Percentiles rank a stretch among this genome's conserved stretches.
These are phyloP conservation scores for Lichtheimia ornata DNA, from an alignment of 371 early-diverging fungal genomes.

Conservation along the genomic window DNA sequence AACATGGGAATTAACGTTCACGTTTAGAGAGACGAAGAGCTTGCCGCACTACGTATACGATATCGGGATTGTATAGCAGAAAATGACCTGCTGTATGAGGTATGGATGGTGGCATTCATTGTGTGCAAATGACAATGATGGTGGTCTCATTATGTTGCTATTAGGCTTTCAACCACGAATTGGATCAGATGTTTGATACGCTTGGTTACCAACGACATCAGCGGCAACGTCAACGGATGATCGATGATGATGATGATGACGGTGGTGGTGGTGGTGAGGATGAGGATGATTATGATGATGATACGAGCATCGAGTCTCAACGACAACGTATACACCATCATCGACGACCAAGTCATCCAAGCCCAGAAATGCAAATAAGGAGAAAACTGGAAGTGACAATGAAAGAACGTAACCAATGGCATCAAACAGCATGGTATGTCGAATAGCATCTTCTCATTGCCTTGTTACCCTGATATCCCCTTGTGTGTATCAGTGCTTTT, in stretches of 20 bases:
- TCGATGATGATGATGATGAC: not conserved
- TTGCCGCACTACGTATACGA: constrained; percentile 8
- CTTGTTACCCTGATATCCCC: not conserved
- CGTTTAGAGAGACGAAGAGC: constrained; percentile 24
- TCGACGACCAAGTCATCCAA: constrained; percentile 27
- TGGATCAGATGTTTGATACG: constrained; percentile 19
- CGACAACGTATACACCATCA: not conserved
- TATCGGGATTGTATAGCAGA: constrained; percentile 21
- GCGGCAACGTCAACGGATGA: not conserved
- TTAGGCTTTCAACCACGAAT: constrained; percentile 25
- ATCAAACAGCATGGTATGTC: constrained; percentile 36
- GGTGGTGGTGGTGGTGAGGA: not conserved
- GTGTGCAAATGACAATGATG: too few relatives aligned
- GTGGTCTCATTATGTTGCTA: not conserved
- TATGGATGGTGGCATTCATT: not conserved
- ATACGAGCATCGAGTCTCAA: not conserved
- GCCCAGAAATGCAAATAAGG: constrained; percentile 29
- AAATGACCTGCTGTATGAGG: constrained; percentile 17
- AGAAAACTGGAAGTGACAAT: constrained; percentile 30
- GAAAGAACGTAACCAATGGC: constrained; percentile 42
- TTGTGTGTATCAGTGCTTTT: too few relatives aligned
- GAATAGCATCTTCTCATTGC: not conserved
- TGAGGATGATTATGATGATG: not conserved
- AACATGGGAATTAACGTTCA: not conserved
- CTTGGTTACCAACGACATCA: not conserved